A percentile compares a stretch with the other conserved stretches of the same genome.
These are phyloP conservation scores for Euclidium syriacum DNA, from an alignment of 345 rosid genomes.

Conservation along the genomic window DNA sequence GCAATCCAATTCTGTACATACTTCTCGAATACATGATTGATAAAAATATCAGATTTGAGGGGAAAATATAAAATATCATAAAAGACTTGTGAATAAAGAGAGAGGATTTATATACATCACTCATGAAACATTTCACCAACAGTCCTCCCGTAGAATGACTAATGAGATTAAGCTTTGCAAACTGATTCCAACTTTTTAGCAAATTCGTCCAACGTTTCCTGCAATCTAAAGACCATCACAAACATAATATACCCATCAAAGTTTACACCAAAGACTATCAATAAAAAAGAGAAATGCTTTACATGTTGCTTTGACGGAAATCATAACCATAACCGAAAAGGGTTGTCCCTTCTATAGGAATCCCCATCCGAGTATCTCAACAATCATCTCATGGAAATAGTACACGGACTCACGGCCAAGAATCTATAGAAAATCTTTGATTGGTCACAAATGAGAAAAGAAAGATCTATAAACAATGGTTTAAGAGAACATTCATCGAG, in stretches of 20 bases:
- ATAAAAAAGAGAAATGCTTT: not conserved
- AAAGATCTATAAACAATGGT: not conserved
- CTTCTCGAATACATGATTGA: slow-evolving; percentile 69
- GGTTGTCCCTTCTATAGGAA: slow-evolving; percentile 89
- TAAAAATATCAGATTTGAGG: not conserved
- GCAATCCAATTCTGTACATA: slow-evolving; percentile 95
- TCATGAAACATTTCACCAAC: slow-evolving; percentile 90
- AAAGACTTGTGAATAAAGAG: not conserved
- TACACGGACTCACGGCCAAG: slow-evolving; percentile 76
- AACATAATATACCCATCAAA: slow-evolving; percentile 2
- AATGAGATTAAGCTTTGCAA: slow-evolving; percentile 60
- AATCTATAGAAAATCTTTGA: slow-evolving; percentile 39
- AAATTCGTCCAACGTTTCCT: slow-evolving; percentile 61
- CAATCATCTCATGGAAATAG: slow-evolving; percentile 95
- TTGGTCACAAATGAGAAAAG: not conserved
- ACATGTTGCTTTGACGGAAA: slow-evolving; percentile 98
- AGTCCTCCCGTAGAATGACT: slow-evolving; percentile 98
- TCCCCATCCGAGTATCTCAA: slow-evolving; percentile 90
- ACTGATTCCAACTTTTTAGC: slow-evolving; percentile 64
- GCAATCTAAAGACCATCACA: slow-evolving; percentile 41
- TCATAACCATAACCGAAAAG: slow-evolving; percentile 97
- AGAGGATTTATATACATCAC: slow-evolving; percentile 48
- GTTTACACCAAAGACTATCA: not conserved
- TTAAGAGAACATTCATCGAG: not conserved
- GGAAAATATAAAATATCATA: not conserved